Evolutionary conservation across 805 yeast genomes (phyloP).

Genomic region (Yarrowia sp.): DNA sequence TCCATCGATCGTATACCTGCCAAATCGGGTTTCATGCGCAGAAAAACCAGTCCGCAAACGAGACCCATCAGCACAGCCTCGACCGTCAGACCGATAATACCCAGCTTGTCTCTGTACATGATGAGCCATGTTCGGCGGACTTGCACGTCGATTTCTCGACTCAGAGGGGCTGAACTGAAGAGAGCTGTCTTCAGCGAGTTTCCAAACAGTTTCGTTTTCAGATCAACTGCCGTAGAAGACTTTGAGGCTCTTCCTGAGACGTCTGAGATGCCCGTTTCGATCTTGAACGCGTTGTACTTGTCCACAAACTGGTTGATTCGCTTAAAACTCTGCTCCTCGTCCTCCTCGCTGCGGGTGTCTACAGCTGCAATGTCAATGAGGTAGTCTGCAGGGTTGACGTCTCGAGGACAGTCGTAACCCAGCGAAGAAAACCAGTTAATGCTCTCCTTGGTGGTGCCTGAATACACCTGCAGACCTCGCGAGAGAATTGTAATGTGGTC

Average conservation of each 20-base stretch:
- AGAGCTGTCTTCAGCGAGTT: constrained; percentile 8
- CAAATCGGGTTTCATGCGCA: constrained; percentile 50
- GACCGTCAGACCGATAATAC: constrained; percentile 45
- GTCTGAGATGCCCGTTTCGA: neutral
- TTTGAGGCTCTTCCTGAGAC: neutral
- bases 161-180: constrained; percentile 43
- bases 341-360: constrained; percentile 46
- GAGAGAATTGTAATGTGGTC: constrained; percentile 67
- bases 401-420: constrained; percentile 47
- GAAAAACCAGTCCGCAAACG: constrained; percentile 76
- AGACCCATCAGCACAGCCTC: constrained; percentile 56
- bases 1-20: constrained; percentile 64
- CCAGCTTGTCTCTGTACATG: constrained; percentile 52
- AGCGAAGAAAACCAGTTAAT: constrained; percentile 50
- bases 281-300: constrained; percentile 41
- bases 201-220: constrained; percentile 27
- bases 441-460: constrained; percentile 48
- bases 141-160: constrained; percentile 46
- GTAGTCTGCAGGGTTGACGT: constrained; percentile 62
- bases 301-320: constrained; percentile 41
- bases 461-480: constrained; percentile 52
- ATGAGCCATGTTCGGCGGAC: constrained; percentile 48
- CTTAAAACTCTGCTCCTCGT: constrained; percentile 40
- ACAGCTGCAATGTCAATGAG: constrained; percentile 57
- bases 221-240: constrained; percentile 26